Evolutionary conservation across 2,329 filamentous ascomycete species (phyloP), one percentile per base, ranked within the genome.

Genomic region (Trichoderma guizhouense): DNA sequence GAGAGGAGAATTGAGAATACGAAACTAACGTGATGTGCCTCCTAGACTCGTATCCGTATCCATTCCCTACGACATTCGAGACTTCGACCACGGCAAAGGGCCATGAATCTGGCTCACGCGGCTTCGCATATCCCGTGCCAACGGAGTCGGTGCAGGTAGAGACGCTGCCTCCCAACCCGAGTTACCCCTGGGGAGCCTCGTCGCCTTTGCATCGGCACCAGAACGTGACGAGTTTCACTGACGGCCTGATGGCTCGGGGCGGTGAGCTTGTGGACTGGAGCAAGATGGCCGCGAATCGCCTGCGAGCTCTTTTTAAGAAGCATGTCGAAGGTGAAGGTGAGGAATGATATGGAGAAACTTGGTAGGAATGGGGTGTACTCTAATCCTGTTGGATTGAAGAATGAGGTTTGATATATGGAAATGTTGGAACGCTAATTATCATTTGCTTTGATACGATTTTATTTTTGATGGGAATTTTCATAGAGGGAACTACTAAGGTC

Each of bases 171-270:
- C 74, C 75, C 2, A 79, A 80, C 34, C 76, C 79, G 18, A 79
- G 81, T 71, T 82, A 77, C 30, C 81, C 81, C 2, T 82, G 81
- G 81, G 81, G 80, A 12, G 79, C 78, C 34, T 76, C 78, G 72
- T 81, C 78, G 47, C 80, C 80, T 1, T 71, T 79, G 39, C 80
- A 83, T 72, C 80, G 81, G 6, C 79, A 82, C 64, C 77, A 78
- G 34, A 79, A 79, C 67, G 74, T 77, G 62, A 76, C 76, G 8
- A 74, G 74, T n/a, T 74, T 79, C 4, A 72, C 74, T 34, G 68
- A 75, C n/a, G 78, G 77, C 26, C 71, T 75, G 26, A 2, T 66
- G 0, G 26, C 9, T 5, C 24, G 57, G 6, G 57, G 55, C 11
- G 57, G 39, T 15, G 60, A 51, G 34, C 24, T 72, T 28, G 14